A percentile compares a stretch with the other conserved stretches of the same genome.
Conservation (phyloP, 306 rosid species). For the Calophaca sinica region DNA sequence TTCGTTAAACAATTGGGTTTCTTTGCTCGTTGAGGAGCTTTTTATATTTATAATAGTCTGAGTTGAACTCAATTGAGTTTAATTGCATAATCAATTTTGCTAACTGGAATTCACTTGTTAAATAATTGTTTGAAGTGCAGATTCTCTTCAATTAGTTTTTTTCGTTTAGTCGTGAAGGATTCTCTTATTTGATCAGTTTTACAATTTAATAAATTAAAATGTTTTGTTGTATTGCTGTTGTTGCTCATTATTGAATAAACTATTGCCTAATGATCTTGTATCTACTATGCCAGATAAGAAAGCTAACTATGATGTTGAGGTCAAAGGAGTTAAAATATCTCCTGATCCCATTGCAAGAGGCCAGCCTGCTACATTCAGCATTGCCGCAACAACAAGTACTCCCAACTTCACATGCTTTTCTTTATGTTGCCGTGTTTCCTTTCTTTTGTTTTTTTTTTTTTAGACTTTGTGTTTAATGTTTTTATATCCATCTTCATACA, state of each 20-base stretch:
- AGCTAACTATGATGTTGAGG: slow-evolving; percentile 67
- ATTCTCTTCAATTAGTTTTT: slow-evolving; percentile 6
- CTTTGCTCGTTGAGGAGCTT: no score
- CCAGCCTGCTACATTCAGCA: slow-evolving; percentile 76
- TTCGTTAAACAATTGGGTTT: slow-evolving; percentile 22
- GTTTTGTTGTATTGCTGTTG: slow-evolving; percentile 1
- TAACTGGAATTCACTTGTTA: slow-evolving; percentile 16
- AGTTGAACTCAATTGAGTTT: slow-evolving; percentile 21
- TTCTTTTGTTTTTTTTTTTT: neutral
- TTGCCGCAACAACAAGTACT: slow-evolving; percentile 80
- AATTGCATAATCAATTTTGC: slow-evolving; percentile 15
- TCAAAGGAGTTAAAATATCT: slow-evolving; percentile 71
- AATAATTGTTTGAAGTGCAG: neutral
- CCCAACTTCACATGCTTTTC: neutral
- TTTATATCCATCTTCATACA: neutral
- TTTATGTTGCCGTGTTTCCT: slow-evolving; percentile 4
- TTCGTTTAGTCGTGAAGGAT: neutral
- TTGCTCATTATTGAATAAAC: neutral
- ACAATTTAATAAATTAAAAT: neutral
- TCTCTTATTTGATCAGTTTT: slow-evolving; percentile 14
- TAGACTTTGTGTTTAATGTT: neutral
- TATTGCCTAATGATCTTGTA: neutral
- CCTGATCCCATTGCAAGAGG: slow-evolving; percentile 84
- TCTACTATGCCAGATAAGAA: slow-evolving; percentile 58
- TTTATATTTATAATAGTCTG: neutral